Evolutionary conservation across 352 stramenopile species (phyloP), one percentile per base, ranked within the genome.

Genomic region (Phytophthora sansomeana): DNA sequence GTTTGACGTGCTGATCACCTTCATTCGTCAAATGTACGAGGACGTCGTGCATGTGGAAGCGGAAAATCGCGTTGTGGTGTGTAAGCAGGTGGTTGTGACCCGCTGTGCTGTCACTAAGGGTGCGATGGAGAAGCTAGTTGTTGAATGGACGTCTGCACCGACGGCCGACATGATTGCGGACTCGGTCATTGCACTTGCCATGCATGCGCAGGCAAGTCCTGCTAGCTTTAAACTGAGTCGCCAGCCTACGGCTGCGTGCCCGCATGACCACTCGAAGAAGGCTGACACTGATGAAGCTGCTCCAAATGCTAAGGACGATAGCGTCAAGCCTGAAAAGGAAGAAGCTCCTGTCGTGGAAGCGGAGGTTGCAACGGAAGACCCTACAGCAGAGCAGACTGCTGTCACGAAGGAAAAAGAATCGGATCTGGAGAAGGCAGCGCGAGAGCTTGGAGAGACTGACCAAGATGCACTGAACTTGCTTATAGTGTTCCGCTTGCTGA

Each of bases 161-260:
- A 97, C 91, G 4, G 93, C 90, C 6, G 97, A 99, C 69, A 96
- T 98, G 70, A 95, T 99, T 56, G 97, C 96, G 17, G 97, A 99
- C 83, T 97, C 95, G 16, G 80, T 98, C n/a, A 95, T 98, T 38
- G 94, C 92, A 16, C 75, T 99, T 11, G 85, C 97, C n/a, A 98
- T 99, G 91, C 96, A 99, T 63, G 90, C 86, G 2, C 83, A 95
- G 60, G 87, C 89, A 44, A 93, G 87, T 58, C 85, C 83, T 6
- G 86, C 85, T 21, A 89, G 83, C 41, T 94, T 96, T 63, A 94
- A 96, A 70, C 58, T 95, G 21, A 90, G 83, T 61, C 72, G 76
- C 7, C 84, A 95, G 56, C 83, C 84, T 17, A 91, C 72, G 0
- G 86, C 88, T 10, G 87, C 83, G 6, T 95, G 87, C 54, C 85